Evolutionary conservation across 768 basidiomycete species (phyloP).

Genomic region (Leucosporidium creatinivorum): DNA sequence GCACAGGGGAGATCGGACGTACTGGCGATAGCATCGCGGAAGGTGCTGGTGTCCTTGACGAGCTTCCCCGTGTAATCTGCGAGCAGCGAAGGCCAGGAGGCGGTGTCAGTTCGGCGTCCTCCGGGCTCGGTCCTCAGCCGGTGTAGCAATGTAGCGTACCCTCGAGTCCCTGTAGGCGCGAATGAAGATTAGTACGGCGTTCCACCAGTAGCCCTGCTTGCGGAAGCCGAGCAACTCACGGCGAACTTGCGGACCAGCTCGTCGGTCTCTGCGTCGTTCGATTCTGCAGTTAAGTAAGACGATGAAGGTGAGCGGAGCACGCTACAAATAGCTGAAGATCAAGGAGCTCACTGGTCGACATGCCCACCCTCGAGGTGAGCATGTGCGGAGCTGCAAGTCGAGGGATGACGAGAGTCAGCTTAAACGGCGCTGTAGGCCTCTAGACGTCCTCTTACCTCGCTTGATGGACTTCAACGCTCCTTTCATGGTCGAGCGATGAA

Average conservation of each 20-base stretch:
- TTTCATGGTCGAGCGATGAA: too few relatives aligned
- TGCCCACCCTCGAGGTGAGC: slow-evolving; percentile 77
- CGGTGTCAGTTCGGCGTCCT: slow-evolving; percentile 81
- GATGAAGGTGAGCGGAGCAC: not conserved
- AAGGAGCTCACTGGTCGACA: slow-evolving; percentile 72
- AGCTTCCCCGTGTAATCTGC: slow-evolving; percentile 81
- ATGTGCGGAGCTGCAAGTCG: slow-evolving; percentile 59
- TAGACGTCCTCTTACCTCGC: too few relatives aligned
- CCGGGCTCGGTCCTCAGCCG: slow-evolving; percentile 42
- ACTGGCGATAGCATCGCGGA: slow-evolving; percentile 74
- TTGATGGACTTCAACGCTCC: too few relatives aligned
- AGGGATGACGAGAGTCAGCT: too few relatives aligned
- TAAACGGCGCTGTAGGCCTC: too few relatives aligned
- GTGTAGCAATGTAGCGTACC: not conserved
- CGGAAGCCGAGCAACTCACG: not conserved
- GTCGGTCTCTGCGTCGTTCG: slow-evolving; percentile 18
- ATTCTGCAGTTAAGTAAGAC: not conserved
- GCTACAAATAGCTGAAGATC: not conserved
- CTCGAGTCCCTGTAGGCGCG: too few relatives aligned
- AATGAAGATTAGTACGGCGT: too few relatives aligned
- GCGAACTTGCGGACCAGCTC: slow-evolving; percentile 29
- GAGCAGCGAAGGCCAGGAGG: slow-evolving; percentile 50
- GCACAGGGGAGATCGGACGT: slow-evolving; percentile 38
- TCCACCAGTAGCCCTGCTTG: too few relatives aligned
- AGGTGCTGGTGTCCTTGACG: slow-evolving; percentile 81